A percentile compares a stretch with the other conserved stretches of the same genome.
These are phyloP conservation scores for Isatis tinctoria DNA, from an alignment of 345 rosid species.

Conservation along the genomic window DNA sequence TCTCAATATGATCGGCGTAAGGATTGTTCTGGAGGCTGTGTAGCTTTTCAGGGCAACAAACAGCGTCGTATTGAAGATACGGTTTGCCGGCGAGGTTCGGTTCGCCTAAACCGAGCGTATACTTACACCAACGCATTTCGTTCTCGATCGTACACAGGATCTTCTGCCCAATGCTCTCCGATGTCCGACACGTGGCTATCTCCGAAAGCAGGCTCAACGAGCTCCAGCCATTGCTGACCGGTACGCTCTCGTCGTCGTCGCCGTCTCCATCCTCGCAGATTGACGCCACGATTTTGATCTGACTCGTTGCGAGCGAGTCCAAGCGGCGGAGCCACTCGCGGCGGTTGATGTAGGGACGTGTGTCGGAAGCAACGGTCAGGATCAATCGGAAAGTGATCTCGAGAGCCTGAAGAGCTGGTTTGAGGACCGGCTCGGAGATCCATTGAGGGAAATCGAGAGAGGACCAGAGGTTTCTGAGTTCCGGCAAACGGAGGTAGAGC, in stretches of 20 bases:
- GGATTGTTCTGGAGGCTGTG: conserved; percentile 50
- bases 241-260: conserved; percentile 13
- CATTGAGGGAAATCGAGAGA: conserved; percentile 50
- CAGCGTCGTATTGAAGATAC: conserved; percentile 69
- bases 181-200: conserved; percentile 59
- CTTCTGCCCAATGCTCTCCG: conserved; percentile 62
- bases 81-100: conserved; percentile 77
- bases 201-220: conserved; percentile 71
- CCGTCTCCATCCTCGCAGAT: conserved; percentile 58
- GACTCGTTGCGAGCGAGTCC: conserved; percentile 59
- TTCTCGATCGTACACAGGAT: conserved; percentile 63
- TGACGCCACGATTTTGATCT: conserved; percentile 60
- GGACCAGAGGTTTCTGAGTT: conserved; percentile 55
- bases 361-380: conserved; percentile 60
- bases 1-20: conserved; percentile 50
- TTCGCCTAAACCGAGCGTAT: conserved; percentile 82
- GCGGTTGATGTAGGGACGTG: conserved; percentile 68
- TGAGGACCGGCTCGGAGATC: conserved; percentile 55
- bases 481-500: conserved; percentile 67
- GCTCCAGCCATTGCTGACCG: conserved; percentile 56
- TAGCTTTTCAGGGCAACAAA: conserved; percentile 64
- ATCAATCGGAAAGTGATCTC: conserved; percentile 84
- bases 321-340: conserved; percentile 70
- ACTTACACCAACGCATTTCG: conserved; percentile 75
- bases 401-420: conserved; percentile 77